Evolutionary conservation across 352 stramenopile genomes (phyloP), one percentile per base, ranked within the genome.

Genomic region (Globisporangium spiculum): DNA sequence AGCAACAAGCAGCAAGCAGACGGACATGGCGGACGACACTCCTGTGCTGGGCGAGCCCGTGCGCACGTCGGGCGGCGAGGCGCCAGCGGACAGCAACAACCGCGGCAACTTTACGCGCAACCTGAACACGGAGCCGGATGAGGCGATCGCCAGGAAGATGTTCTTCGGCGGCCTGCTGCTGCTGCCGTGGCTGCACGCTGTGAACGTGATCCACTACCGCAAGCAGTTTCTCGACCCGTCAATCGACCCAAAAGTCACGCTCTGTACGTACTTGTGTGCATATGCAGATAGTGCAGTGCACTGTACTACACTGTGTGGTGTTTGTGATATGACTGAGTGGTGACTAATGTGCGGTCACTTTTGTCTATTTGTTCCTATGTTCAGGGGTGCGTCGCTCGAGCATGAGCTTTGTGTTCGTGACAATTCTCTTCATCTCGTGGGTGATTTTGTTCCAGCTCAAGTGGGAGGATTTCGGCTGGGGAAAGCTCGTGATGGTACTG

Each of bases 71-170:
- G 61, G 46, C 58, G 59, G 14, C 20, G 53, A 50, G 46, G 68
- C 30, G 16, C 34, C 26, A 44, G 57, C 65, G 44, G 67, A 78
- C 53, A 59, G 46, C 63, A 93, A 94, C 78, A 95, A 93, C 74
- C 86, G 85, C 54, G 88, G 86, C 63, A 96, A 96, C 75, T 94
- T 96, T 58, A 96, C 88, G 72, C 86, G 88, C 26, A 96, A 96
- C 76, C 65, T 92, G 50, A 93, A 91, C 75, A 84, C 85, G 58
- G 88, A 96, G 71, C 61, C 81, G 32, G 86, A 96, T 63, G 79
- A 84, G 48, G 70, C 64, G 9, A 83, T 96, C 65, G 88, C 88
- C 41, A 77, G 70, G 56, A 96, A 96, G 75, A 93, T 96, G 83
- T 96, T 96, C 66, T 72, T 96, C 22, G 88, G 88, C 63, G 88